phyloP scores from a whole-genome alignment of 2,329 filamentous ascomycete species.

The Fusarium sp. region DNA sequence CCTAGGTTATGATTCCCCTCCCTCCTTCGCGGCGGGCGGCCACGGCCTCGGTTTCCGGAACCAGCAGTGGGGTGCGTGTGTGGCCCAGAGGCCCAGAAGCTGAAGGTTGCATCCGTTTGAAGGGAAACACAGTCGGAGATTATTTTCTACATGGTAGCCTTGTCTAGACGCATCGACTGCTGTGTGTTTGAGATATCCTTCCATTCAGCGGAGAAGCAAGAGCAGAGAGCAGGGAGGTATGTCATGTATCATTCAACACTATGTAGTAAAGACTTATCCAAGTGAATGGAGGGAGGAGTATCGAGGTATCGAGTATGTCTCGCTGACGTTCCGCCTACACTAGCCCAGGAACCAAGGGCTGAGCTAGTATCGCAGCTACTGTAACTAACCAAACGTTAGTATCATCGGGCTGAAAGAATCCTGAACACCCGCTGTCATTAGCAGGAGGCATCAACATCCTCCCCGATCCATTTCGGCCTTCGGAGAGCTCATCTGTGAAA shows the following conservation, averaged over 20 bases:
- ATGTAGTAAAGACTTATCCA: background rate
- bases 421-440: background rate
- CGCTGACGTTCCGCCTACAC: slow-evolving; percentile 22
- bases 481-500: slow-evolving; percentile 17
- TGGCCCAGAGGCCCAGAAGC: slow-evolving; percentile 9
- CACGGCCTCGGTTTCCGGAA: slow-evolving; percentile 38
- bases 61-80: slow-evolving; percentile 40
- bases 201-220: background rate
- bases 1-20: background rate
- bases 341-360: slow-evolving; percentile 30
- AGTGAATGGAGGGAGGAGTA: no score
- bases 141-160: slow-evolving; percentile 9
- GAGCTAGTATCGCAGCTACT: slow-evolving; percentile 6
- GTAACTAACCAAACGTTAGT: background rate
- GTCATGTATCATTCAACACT: slow-evolving; percentile 1
- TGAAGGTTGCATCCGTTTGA: slow-evolving; percentile 25
- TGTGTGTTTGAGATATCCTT: background rate
- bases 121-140: slow-evolving; percentile 36
- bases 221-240: background rate
- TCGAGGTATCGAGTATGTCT: no score
- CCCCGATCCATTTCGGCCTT: slow-evolving; percentile 16
- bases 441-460: no score
- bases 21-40: slow-evolving; percentile 13
- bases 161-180: background rate
- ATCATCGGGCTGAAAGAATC: background rate